These are phyloP conservation scores for Persicaria maculosa DNA, from an alignment of 148 eudicot species.

Conservation along the genomic window DNA sequence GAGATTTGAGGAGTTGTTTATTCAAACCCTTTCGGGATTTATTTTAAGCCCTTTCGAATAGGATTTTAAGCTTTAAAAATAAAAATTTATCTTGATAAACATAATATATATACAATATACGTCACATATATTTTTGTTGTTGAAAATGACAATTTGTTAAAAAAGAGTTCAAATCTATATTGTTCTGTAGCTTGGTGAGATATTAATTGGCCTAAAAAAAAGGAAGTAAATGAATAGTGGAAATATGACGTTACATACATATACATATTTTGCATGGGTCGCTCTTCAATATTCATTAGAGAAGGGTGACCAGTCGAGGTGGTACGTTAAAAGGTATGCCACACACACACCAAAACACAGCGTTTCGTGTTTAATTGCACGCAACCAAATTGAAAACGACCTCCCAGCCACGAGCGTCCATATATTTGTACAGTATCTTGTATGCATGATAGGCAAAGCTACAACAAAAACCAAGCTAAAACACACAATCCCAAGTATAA, in stretches of 20 bases:
- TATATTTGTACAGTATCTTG: background rate
- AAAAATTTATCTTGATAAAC: too few relatives aligned
- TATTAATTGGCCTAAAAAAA: background rate
- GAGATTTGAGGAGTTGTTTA: too few relatives aligned
- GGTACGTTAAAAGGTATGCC: background rate
- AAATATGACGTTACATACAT: background rate
- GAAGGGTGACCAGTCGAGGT: background rate
- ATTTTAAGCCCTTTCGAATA: too few relatives aligned
- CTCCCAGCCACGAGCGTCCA: background rate
- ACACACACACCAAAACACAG: background rate
- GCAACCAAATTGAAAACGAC: conserved; percentile 8
- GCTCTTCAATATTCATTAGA: background rate
- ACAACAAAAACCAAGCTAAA: too few relatives aligned
- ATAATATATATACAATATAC: too few relatives aligned
- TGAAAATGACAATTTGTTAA: too few relatives aligned
- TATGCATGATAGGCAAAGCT: too few relatives aligned
- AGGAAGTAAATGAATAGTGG: background rate
- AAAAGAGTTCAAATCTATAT: background rate
- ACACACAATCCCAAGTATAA: too few relatives aligned
- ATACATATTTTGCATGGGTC: background rate
- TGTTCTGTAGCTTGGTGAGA: too few relatives aligned
- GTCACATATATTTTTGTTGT: too few relatives aligned
- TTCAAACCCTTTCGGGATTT: too few relatives aligned
- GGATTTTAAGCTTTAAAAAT: too few relatives aligned
- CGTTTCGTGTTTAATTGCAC: conserved; percentile 4